phyloP scores from a whole-genome alignment of 108 stramenopile genomes.

The Nitzschia sp. region DNA sequence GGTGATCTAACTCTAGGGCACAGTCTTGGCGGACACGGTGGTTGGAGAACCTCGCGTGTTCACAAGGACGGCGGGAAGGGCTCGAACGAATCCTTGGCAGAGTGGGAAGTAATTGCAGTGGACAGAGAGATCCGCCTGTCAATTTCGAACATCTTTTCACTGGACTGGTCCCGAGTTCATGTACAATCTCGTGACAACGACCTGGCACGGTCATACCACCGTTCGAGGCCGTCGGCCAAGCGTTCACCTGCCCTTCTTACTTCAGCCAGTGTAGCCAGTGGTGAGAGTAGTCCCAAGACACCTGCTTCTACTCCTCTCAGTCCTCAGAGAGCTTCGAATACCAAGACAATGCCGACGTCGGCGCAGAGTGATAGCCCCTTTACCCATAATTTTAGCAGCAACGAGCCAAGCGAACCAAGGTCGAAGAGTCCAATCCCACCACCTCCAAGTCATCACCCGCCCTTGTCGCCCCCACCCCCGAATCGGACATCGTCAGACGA shows the following conservation, averaged over 20 bases:
- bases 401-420: slow-evolving; percentile 15
- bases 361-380: not conserved
- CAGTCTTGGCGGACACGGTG: slow-evolving; percentile 17
- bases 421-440: slow-evolving; percentile 29
- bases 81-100: slow-evolving; percentile 58
- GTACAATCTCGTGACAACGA: slow-evolving; percentile 24
- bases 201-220: slow-evolving; percentile 20
- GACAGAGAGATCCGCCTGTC: slow-evolving; percentile 69
- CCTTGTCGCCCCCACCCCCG: slow-evolving; percentile 40
- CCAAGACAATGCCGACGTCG: slow-evolving; percentile 27
- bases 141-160: slow-evolving; percentile 64
- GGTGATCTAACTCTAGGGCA: slow-evolving; percentile 34
- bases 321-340: slow-evolving; percentile 27
- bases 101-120: slow-evolving; percentile 82
- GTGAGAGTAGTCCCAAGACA: slow-evolving; percentile 38
- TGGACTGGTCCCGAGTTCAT: slow-evolving; percentile 70
- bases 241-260: too few species aligned
- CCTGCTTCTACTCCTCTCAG: slow-evolving; percentile 30
- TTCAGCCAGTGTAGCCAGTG: slow-evolving; percentile 21
- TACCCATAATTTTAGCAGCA: not conserved
- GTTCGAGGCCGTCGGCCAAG: slow-evolving; percentile 19
- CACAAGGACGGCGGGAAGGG: slow-evolving; percentile 36
- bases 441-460: slow-evolving; percentile 16
- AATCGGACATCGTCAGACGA: slow-evolving; percentile 15
- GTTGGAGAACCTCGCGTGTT: slow-evolving; percentile 24